Conservation (phyloP, 177 flowering plant genomes). For the Vitis hybrid region DNA sequence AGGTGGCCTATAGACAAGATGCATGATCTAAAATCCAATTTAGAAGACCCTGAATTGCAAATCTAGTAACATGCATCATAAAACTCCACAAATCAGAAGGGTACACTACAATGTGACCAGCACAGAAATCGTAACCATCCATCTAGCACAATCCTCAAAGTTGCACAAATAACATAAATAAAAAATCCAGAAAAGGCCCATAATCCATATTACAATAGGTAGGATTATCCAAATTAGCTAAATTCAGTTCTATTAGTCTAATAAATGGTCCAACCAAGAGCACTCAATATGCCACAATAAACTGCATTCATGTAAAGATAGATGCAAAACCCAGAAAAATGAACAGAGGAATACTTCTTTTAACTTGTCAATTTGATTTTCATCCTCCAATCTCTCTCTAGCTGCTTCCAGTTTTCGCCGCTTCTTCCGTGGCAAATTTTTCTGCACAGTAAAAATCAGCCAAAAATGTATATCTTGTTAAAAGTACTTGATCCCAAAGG, state of each 20-base stretch:
- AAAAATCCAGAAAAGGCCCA: not conserved
- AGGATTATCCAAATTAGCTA: not conserved
- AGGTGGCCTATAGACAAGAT: too few relatives aligned
- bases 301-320: not conserved
- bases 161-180: not conserved
- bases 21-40: too few relatives aligned
- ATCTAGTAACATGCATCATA: not conserved
- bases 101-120: too few relatives aligned
- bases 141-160: not conserved
- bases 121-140: too few relatives aligned
- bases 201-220: not conserved
- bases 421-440: constrained; percentile 84
- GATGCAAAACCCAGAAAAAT: not conserved
- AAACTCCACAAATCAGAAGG: not conserved
- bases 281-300: not conserved
- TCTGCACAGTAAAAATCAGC: constrained; percentile 38
- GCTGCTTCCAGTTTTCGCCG: constrained; percentile 88
- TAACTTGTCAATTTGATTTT: constrained; percentile 28
- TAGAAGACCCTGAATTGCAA: too few relatives aligned
- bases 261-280: not conserved
- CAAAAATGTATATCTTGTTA: not conserved
- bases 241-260: not conserved
- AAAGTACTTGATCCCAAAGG: not conserved
- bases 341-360: constrained; percentile 28
- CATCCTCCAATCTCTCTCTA: constrained; percentile 84